phyloP scores from a whole-genome alignment of 2,329 filamentous ascomycete genomes.

The Colletotrichum sojae region DNA sequence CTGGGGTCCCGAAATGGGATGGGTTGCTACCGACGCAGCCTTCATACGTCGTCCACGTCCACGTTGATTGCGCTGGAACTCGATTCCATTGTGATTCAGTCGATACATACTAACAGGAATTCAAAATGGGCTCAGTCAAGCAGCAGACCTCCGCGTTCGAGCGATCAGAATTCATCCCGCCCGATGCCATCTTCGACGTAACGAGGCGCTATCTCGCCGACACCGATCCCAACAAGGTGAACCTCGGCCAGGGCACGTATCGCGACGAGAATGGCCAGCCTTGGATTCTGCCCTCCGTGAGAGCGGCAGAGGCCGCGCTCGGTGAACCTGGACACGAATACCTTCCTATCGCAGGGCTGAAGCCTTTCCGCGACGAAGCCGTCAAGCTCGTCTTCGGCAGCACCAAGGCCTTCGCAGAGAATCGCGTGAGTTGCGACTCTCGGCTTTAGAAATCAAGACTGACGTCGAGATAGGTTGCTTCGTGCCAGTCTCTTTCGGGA shows the following conservation, averaged over 20 bases:
- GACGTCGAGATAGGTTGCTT: constrained; percentile 46
- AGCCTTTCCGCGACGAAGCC: constrained; percentile 50
- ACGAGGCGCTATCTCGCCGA: constrained; percentile 52
- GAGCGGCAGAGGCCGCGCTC: constrained; percentile 44
- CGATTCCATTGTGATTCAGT: not conserved
- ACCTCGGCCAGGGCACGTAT: constrained; percentile 56
- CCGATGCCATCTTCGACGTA: constrained; percentile 53
- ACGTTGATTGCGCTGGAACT: not conserved
- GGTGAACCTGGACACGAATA: constrained; percentile 52
- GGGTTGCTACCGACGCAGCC: not conserved
- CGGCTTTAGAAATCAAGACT: constrained; percentile 56
- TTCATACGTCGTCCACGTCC: not conserved
- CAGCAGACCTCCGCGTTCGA: constrained; percentile 42
- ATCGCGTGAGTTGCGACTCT: constrained; percentile 46
- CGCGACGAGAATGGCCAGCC: constrained; percentile 55
- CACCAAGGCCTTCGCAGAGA: constrained; percentile 45
- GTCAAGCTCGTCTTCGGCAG: constrained; percentile 50
- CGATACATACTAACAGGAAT: not conserved
- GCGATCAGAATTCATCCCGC: constrained; percentile 45
- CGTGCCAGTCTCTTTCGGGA: constrained; percentile 56
- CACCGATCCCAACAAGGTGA: constrained; percentile 51
- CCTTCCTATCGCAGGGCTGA: constrained; percentile 52
- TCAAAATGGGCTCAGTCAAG: constrained; percentile 29
- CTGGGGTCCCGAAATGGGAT: constrained; percentile 23
- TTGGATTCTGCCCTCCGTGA: constrained; percentile 56